A percentile compares a stretch with the other conserved stretches of the same genome.
Conservation (phyloP, 352 stramenopile species). For the Sclerospora graminicola region DNA sequence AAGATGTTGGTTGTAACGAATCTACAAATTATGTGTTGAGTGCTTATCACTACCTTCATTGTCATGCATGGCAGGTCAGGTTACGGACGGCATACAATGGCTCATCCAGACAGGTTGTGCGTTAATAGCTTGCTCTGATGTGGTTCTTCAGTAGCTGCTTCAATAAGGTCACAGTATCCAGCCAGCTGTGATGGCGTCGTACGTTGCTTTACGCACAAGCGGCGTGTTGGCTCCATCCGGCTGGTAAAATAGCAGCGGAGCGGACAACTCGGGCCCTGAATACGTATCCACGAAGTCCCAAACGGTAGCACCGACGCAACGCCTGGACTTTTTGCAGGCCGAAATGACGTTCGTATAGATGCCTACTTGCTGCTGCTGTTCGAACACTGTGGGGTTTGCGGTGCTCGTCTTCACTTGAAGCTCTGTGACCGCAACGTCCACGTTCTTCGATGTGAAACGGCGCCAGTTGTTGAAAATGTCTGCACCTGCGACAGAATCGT, state of each 20-base stretch:
- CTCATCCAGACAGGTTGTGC: no score
- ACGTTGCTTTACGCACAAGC: conserved; percentile 18
- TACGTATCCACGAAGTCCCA: conserved; percentile 24
- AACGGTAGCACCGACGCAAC: conserved; percentile 15
- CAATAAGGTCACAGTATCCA: conserved; percentile 8
- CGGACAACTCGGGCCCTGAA: conserved; percentile 11
- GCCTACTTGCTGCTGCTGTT: conserved; percentile 18
- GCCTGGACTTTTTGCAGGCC: conserved; percentile 20
- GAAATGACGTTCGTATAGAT: conserved; percentile 18
- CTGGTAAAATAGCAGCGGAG: conserved; percentile 20
- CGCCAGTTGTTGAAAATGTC: conserved; percentile 21
- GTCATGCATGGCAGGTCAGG: no score
- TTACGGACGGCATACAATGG: no score
- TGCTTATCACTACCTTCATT: no score
- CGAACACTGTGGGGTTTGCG: conserved; percentile 13
- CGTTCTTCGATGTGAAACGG: conserved; percentile 14
- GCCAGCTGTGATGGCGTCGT: conserved; percentile 18
- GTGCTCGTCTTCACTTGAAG: conserved; percentile 18
- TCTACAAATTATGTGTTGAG: no score
- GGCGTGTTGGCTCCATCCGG: conserved; percentile 14
- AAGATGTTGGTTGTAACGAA: no score
- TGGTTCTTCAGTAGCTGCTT: no score
- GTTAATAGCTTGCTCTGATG: no score
- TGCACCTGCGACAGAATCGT: conserved; percentile 6
- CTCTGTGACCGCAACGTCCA: conserved; percentile 24